phyloP scores from a whole-genome alignment of 345 rosid species.

The Eutrema heterophyllum region DNA sequence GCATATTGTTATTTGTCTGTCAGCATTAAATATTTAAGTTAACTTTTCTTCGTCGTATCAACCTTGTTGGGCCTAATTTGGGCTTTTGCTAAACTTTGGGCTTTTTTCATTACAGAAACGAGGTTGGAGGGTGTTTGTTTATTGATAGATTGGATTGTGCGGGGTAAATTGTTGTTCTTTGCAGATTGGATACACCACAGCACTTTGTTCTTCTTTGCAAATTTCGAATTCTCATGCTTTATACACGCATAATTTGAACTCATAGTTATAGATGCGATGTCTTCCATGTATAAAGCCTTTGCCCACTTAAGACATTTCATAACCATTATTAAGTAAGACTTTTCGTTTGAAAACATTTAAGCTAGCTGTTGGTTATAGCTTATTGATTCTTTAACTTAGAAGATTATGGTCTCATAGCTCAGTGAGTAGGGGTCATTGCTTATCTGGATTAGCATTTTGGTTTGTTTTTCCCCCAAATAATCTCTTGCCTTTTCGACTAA shows the following conservation, averaged over 20 bases:
- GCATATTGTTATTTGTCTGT: background rate
- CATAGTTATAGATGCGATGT: too few species aligned
- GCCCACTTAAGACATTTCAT: background rate
- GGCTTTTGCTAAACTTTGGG: background rate
- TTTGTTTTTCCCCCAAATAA: background rate
- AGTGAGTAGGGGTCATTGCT: slow-evolving; percentile 5
- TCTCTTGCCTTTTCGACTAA: background rate
- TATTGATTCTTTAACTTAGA: background rate
- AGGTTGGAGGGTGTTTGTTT: too few species aligned
- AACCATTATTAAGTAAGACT: background rate
- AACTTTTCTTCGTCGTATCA: background rate
- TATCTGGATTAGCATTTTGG: background rate
- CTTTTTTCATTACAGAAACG: background rate
- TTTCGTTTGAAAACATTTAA: background rate
- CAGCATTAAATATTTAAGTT: background rate
- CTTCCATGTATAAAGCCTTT: background rate
- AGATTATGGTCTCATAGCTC: background rate
- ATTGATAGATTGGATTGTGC: too few species aligned
- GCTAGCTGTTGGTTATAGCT: background rate
- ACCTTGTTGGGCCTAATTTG: background rate
- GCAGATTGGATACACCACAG: too few species aligned
- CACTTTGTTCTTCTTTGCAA: too few species aligned
- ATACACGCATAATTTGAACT: too few species aligned
- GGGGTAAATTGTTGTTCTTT: too few species aligned
- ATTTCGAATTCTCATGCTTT: too few species aligned